Percentiles rank a stretch among this genome's conserved stretches.
Evolutionary conservation across 257 asterid species (phyloP).

Genomic region (Solanum piurae): DNA sequence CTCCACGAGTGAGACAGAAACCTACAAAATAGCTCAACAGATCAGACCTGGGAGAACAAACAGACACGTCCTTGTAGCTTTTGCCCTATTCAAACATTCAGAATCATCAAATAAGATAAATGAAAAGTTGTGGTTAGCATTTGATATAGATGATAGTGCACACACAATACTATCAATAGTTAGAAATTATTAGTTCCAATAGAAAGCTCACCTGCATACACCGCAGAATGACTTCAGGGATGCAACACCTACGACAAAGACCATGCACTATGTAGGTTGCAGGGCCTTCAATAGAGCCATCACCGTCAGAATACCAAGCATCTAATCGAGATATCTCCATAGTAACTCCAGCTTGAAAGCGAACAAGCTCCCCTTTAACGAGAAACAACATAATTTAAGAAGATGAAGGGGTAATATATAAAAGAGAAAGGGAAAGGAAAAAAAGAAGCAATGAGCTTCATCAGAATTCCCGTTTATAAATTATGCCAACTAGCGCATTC

Average conservation of each 20-base stretch:
- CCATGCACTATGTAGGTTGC: conserved; percentile 89
- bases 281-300: conserved; percentile 66
- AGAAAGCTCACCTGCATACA: conserved; percentile 70
- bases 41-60: neutral
- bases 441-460: neutral
- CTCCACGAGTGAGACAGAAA: conserved; percentile 66
- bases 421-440: neutral
- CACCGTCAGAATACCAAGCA: conserved; percentile 82
- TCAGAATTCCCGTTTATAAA: neutral
- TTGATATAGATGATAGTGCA: neutral
- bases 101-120: neutral
- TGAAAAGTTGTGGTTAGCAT: neutral
- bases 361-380: conserved; percentile 70
- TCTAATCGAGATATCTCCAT: conserved; percentile 86
- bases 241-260: conserved; percentile 95
- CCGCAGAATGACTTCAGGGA: conserved; percentile 85
- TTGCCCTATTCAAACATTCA: neutral
- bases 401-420: neutral
- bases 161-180: neutral
- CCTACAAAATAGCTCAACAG: conserved; percentile 29
- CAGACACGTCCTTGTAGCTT: neutral
- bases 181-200: neutral
- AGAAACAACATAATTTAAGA: neutral
- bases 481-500: neutral
- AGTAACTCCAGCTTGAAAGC: conserved; percentile 86